These are phyloP conservation scores for Paralagenidium karlingii DNA, from an alignment of 352 stramenopile species.

Conservation along the genomic window DNA sequence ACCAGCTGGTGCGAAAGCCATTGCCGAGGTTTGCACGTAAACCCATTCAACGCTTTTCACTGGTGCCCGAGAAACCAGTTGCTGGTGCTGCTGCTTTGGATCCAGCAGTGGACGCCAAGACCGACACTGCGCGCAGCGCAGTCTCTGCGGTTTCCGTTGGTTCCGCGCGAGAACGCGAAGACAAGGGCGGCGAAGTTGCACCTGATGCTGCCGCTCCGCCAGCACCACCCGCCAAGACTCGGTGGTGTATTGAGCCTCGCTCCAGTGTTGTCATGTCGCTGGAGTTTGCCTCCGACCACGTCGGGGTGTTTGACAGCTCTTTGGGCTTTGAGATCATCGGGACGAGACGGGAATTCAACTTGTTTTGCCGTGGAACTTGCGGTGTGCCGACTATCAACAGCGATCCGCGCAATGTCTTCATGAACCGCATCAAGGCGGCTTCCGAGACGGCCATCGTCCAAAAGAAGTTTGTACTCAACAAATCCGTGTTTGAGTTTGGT, in stretches of 20 bases:
- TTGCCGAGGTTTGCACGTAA: slow-evolving; percentile 46
- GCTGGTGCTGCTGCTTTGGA: too few relatives aligned
- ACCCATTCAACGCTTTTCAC: slow-evolving; percentile 38
- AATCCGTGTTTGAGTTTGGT: slow-evolving; percentile 88
- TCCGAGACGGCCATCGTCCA: slow-evolving; percentile 50
- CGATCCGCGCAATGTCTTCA: slow-evolving; percentile 91
- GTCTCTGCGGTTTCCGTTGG: too few relatives aligned
- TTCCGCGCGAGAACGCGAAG: too few relatives aligned
- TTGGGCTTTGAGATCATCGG: slow-evolving; percentile 89
- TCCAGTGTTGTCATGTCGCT: slow-evolving; percentile 52
- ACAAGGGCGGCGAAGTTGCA: too few relatives aligned
- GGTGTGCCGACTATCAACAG: slow-evolving; percentile 87
- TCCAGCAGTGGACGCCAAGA: too few relatives aligned
- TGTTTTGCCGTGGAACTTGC: slow-evolving; percentile 74
- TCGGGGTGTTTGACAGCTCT: slow-evolving; percentile 70
- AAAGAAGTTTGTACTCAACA: slow-evolving; percentile 88
- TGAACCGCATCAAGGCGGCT: slow-evolving; percentile 82
- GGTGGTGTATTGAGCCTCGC: slow-evolving; percentile 76
- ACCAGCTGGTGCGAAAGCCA: slow-evolving; percentile 68
- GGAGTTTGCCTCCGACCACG: slow-evolving; percentile 62
- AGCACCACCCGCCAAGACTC: slow-evolving; percentile 5
- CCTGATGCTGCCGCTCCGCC: not conserved
- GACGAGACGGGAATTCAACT: slow-evolving; percentile 60
- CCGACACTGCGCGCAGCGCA: too few relatives aligned
- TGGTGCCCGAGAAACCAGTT: slow-evolving; percentile 13